Evolutionary conservation across 2,329 filamentous ascomycete species (phyloP).

Genomic region (Curvularia spicifera): DNA sequence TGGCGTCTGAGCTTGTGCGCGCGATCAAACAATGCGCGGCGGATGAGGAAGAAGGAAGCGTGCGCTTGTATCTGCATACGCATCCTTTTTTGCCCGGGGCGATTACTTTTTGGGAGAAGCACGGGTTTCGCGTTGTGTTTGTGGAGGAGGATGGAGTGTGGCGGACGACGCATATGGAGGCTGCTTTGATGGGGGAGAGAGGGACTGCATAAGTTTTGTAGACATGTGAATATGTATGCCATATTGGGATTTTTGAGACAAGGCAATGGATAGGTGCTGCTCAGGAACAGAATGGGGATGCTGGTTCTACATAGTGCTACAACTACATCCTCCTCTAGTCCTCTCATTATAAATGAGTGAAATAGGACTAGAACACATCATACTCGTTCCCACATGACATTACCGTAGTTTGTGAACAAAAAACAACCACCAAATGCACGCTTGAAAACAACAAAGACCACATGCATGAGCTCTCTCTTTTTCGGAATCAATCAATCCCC

Average conservation of each 20-base stretch:
- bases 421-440: constrained; percentile 1
- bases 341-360: background rate
- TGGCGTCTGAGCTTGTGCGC: background rate
- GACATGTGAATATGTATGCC: too few relatives aligned
- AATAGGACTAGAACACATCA: background rate
- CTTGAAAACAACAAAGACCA: background rate
- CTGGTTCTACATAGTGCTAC: background rate
- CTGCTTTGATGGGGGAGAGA: background rate
- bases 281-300: background rate
- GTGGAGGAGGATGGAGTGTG: constrained; percentile 19
- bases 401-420: constrained; percentile 1
- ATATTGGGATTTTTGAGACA: too few relatives aligned
- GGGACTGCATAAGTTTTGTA: too few relatives aligned
- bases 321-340: background rate
- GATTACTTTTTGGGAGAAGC: constrained; percentile 26
- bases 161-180: constrained; percentile 11
- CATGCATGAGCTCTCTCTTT: background rate
- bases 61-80: constrained; percentile 27
- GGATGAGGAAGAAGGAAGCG: background rate
- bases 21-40: background rate
- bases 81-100: constrained; percentile 26
- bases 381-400: constrained; percentile 1
- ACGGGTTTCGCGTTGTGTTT: constrained; percentile 16
- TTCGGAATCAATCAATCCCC: background rate
- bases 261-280: too few relatives aligned